Percentiles rank a stretch among this genome's conserved stretches.
phyloP scores from a whole-genome alignment of 345 rosid genomes.

The Microcos paniculata region DNA sequence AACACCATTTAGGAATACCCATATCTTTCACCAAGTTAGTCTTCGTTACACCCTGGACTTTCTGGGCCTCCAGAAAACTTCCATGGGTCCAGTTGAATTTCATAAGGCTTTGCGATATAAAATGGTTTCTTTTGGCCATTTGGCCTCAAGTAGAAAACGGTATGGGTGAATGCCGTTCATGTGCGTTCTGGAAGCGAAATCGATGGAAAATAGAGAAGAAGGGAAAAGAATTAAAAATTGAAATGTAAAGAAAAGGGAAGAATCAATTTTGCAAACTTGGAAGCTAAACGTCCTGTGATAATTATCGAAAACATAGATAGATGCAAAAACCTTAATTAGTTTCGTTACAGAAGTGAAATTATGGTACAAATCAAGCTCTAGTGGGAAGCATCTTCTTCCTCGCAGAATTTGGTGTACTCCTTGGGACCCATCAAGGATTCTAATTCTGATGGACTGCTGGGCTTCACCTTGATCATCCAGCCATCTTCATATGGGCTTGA shows the following conservation, averaged over 20 bases:
- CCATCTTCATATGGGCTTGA: slow-evolving; percentile 88
- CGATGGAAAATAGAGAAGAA: too few relatives aligned
- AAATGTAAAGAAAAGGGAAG: not conserved
- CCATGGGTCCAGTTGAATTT: too few relatives aligned
- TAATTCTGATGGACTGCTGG: slow-evolving; percentile 69
- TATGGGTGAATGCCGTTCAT: too few relatives aligned
- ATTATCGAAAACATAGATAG: not conserved
- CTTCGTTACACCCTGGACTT: too few relatives aligned
- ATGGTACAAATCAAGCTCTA: slow-evolving; percentile 27
- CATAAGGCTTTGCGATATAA: too few relatives aligned
- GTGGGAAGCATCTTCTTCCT: slow-evolving; percentile 94
- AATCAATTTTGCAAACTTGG: not conserved
- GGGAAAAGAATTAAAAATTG: not conserved
- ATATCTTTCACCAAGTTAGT: too few relatives aligned
- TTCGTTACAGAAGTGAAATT: not conserved
- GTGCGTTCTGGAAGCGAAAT: too few relatives aligned
- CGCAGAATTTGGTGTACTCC: slow-evolving; percentile 84
- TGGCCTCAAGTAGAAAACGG: too few relatives aligned
- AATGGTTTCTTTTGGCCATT: too few relatives aligned
- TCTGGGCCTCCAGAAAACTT: too few relatives aligned
- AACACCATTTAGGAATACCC: too few relatives aligned
- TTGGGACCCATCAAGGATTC: slow-evolving; percentile 73
- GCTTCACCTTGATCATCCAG: slow-evolving; percentile 98
- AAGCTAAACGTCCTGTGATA: not conserved
- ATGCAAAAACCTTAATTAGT: not conserved